phyloP scores from a whole-genome alignment of 371 early-diverging fungal genomes.

The Vairimorpha necatrix region DNA sequence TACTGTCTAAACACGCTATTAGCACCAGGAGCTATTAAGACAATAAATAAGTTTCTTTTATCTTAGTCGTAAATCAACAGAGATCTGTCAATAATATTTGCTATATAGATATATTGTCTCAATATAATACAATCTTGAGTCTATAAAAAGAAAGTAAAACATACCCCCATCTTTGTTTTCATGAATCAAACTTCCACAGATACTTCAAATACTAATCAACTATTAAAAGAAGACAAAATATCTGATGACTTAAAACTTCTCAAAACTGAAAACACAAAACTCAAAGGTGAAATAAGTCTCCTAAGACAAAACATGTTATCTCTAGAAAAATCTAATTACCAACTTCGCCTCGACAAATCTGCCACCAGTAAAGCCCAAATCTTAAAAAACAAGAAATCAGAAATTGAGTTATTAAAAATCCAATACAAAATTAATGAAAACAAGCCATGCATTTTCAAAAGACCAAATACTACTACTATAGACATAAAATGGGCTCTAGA shows the following conservation, averaged over 20 bases:
- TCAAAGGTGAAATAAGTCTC: constrained; percentile 42
- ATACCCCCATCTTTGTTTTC: too few relatives aligned
- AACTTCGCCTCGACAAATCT: constrained; percentile 21
- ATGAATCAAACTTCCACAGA: too few relatives aligned
- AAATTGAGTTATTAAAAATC: constrained; percentile 30
- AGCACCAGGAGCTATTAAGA: too few relatives aligned
- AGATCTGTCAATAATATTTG: too few relatives aligned
- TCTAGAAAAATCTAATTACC: constrained; percentile 45
- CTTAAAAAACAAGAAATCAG: constrained; percentile 20
- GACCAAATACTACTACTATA: constrained; percentile 4
- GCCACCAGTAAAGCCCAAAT: neutral
- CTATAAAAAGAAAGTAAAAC: too few relatives aligned
- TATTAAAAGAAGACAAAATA: constrained; percentile 14
- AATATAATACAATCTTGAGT: too few relatives aligned
- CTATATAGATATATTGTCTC: too few relatives aligned
- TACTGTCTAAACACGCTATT: too few relatives aligned
- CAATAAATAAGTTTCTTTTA: too few relatives aligned
- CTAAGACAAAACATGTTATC: constrained; percentile 40
- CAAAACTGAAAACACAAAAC: constrained; percentile 38
- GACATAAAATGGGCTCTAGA: constrained; percentile 36
- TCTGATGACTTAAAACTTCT: constrained; percentile 3
- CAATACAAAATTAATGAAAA: constrained; percentile 50
- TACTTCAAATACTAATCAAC: neutral
- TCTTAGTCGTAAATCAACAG: too few relatives aligned
- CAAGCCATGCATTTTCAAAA: constrained; percentile 31